These are phyloP conservation scores for Penicillium griseofulvum DNA, from an alignment of 2,329 filamentous ascomycete genomes.

Conservation along the genomic window DNA sequence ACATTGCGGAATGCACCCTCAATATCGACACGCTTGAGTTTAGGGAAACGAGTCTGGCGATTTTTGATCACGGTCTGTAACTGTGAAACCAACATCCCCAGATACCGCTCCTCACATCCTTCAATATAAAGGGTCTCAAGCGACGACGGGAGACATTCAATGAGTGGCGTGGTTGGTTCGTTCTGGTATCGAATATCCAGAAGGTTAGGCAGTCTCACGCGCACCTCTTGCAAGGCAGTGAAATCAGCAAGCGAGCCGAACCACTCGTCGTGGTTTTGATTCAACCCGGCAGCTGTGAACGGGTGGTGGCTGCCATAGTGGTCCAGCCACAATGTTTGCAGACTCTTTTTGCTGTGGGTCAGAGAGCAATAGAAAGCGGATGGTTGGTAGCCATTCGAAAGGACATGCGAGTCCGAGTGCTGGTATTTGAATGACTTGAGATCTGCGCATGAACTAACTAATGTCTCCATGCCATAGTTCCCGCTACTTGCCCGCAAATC, in stretches of 20 bases:
- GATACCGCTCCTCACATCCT: conserved; percentile 27
- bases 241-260: conserved; percentile 31
- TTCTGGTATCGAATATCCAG: conserved; percentile 29
- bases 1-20: conserved; percentile 30
- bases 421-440: conserved; percentile 33
- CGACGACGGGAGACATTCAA: conserved; percentile 23
- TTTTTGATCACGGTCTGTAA: conserved; percentile 22
- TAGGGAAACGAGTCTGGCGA: conserved; percentile 17
- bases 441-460: conserved; percentile 23
- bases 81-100: conserved; percentile 27
- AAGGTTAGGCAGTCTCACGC: conserved; percentile 33
- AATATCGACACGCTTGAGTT: conserved; percentile 21
- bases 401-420: conserved; percentile 29
- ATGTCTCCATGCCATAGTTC: conserved; percentile 22
- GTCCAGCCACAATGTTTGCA: conserved; percentile 32
- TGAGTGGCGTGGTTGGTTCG: conserved; percentile 24
- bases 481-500: conserved; percentile 28
- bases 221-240: conserved; percentile 25
- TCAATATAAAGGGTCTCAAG: conserved; percentile 29
- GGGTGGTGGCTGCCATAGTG: conserved; percentile 27
- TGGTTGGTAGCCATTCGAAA: conserved; percentile 27
- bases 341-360: conserved; percentile 20
- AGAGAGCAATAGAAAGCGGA: conserved; percentile 27
- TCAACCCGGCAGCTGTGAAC: conserved; percentile 29
- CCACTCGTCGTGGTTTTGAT: conserved; percentile 33